Percentiles rank a stretch among this genome's conserved stretches.
Conservation (phyloP, 2,329 filamentous ascomycete genomes). For the Fusarium oligoseptatum region DNA sequence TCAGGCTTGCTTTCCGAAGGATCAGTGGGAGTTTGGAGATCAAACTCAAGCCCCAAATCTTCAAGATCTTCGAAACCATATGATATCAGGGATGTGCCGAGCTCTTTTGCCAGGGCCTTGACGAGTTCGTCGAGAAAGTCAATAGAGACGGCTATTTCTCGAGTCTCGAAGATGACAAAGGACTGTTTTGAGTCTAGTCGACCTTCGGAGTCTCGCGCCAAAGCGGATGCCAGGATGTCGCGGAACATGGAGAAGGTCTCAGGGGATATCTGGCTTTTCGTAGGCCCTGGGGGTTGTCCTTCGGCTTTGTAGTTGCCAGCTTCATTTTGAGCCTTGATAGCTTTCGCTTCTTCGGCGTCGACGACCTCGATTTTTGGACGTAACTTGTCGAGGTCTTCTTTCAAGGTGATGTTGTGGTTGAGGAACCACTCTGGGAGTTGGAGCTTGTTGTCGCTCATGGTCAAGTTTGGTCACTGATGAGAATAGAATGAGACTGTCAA, state of each 20-base stretch:
- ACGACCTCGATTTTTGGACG: not conserved
- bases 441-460: not conserved
- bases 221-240: not conserved
- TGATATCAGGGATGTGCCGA: not conserved
- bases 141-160: no score
- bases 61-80: not conserved
- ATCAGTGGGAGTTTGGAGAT: not conserved
- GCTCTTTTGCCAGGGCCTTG: not conserved
- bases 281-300: no score
- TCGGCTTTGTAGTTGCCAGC: not conserved
- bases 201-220: not conserved
- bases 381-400: not conserved
- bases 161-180: not conserved
- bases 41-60: not conserved
- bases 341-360: not conserved
- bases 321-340: no score
- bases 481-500: not conserved
- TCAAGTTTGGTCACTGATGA: not conserved
- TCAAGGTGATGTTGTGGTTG: not conserved
- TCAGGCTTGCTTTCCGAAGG: not conserved
- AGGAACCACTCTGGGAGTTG: not conserved
- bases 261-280: not conserved
- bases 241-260: not conserved
- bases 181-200: not conserved
- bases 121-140: not conserved